Conservation (phyloP, 352 stramenopile genomes). For the Globisporangium canariense region DNA sequence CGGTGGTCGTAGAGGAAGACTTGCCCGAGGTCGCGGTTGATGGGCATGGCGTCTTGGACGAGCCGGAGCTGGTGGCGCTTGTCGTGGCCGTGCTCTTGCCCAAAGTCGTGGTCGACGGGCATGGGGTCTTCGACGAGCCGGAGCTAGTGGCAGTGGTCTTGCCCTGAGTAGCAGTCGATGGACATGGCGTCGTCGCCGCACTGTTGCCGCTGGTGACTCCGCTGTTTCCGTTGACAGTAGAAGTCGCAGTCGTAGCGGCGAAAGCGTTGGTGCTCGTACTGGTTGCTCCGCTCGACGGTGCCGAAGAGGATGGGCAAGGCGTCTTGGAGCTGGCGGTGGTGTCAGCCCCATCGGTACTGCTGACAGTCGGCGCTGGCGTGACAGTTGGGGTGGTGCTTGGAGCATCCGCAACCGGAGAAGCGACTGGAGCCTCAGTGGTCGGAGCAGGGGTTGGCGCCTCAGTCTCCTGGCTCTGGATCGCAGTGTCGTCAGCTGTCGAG, state of each 20-base stretch:
- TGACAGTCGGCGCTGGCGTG: not conserved
- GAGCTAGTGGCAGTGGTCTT: not conserved
- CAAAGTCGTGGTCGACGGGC: not conserved
- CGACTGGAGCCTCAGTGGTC: not conserved
- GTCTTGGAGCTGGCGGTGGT: slow-evolving; percentile 1
- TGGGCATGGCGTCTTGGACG: not conserved
- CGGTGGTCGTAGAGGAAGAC: too few relatives aligned
- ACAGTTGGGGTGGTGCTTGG: slow-evolving; percentile 2
- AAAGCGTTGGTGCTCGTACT: not conserved
- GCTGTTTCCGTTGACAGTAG: slow-evolving; percentile 10
- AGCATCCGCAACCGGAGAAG: not conserved
- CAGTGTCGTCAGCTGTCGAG: not conserved
- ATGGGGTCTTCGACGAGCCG: not conserved
- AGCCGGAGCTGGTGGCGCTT: too few relatives aligned
- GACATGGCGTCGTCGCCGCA: not conserved
- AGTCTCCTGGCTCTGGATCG: not conserved
- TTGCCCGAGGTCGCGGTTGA: not conserved
- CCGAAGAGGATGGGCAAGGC: slow-evolving; percentile 2
- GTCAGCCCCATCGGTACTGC: not conserved
- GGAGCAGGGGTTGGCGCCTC: not conserved
- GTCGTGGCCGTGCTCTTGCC: too few relatives aligned
- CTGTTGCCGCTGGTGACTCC: not conserved
- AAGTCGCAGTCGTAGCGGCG: not conserved
- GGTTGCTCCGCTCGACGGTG: not conserved
- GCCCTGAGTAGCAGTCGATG: not conserved